These are phyloP conservation scores for Colletotrichum caudatum DNA, from an alignment of 2,329 filamentous ascomycete genomes.

Conservation along the genomic window DNA sequence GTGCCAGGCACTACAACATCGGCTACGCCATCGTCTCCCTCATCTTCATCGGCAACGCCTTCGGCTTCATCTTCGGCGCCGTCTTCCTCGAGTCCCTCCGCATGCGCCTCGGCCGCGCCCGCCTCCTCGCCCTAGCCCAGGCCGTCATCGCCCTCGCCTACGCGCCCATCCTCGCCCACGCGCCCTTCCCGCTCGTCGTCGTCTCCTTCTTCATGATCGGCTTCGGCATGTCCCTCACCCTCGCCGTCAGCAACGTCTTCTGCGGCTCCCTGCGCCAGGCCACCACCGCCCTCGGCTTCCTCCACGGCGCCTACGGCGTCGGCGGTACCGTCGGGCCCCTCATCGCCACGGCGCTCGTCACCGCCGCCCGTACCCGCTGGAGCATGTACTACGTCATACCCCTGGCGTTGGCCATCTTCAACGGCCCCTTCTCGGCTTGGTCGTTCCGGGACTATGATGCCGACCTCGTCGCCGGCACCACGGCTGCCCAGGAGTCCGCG, in stretches of 20 bases:
- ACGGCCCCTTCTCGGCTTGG: constrained; percentile 71
- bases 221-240: constrained; percentile 66
- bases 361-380: constrained; percentile 70
- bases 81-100: constrained; percentile 75
- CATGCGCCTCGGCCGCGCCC: constrained; percentile 72
- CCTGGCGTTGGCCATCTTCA: constrained; percentile 68
- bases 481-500: constrained; percentile 42
- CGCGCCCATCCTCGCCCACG: constrained; percentile 72
- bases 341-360: constrained; percentile 79
- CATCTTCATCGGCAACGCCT: constrained; percentile 82
- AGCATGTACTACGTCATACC: constrained; percentile 79
- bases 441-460: constrained; percentile 78
- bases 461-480: constrained; percentile 56
- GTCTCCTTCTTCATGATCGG: constrained; percentile 77
- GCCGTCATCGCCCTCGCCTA: constrained; percentile 70
- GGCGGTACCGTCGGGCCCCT: constrained; percentile 77
- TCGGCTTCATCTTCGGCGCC: constrained; percentile 81
- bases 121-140: constrained; percentile 70
- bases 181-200: constrained; percentile 78
- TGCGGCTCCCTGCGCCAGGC: constrained; percentile 65
- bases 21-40: constrained; percentile 83
- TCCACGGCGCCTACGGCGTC: constrained; percentile 77
- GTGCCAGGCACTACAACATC: constrained; percentile 72
- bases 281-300: constrained; percentile 68
- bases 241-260: constrained; percentile 71